Base-by-base conservation (phyloP, 306 rosid genomes). In the Quercus cerris region DNA sequence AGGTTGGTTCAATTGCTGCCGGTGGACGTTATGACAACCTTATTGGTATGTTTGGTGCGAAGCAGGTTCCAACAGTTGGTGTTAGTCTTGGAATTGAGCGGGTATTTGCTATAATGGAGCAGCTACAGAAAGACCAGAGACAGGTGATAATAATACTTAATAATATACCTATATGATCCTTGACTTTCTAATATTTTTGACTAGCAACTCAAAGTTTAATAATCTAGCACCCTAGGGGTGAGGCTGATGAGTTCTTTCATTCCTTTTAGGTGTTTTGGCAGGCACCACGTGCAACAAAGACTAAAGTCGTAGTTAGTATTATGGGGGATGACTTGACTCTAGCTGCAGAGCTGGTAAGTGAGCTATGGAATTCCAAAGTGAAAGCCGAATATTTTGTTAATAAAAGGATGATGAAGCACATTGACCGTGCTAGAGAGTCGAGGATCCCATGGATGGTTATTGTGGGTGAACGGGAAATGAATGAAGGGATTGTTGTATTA, bases 401-500 rank as follows among this genome's bases (percentile, higher is more conserved):
- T 72, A 95, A 90, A 81, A 89, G 92, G 81, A 19, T 72, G 51
- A 58, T 8, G 52, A 95, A 95, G 82, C 98, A 90, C 85, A 78
- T 90, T 20, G 94, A 93, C 56, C 91, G 90, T 77, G 99, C 92
- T 22, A 83, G 66, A 82, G 97, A 93, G 44, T 90, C 94, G 30
- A 84, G 83, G 78, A 91, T 95, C 57, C 98, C 98, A 22, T 93
- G 92, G 95, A 93, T 95, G 90, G 76, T 95, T 57, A 72, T 93
- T 23, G 88, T 87, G 61, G 97, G 97, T 13, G 97, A 95, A 70
- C 90, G 87, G 38, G 94, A 91, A 82, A 25, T 82, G 86, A 89
- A 75, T 4, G 94, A 89, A 80, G 95, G 94, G 71, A 75, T 84
- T 17, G 92, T 93, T 72, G 88, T 66, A 71, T 78, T 93, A 57